These are phyloP conservation scores for Trichoderma semiorbis DNA, from an alignment of 2,329 filamentous ascomycete species.

Conservation along the genomic window DNA sequence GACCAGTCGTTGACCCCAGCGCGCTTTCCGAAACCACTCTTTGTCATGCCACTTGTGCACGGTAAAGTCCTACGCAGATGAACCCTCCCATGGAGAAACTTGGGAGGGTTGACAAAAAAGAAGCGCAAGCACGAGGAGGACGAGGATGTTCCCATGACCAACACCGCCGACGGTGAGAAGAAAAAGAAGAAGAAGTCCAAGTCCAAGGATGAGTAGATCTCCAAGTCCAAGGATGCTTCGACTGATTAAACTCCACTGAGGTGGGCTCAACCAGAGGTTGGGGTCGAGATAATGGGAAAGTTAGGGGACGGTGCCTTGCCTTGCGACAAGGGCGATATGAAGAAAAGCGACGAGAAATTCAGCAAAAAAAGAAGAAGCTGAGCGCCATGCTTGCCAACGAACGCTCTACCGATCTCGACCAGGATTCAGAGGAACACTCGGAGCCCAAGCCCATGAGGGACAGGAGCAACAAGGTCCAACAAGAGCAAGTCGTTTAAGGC, in stretches of 20 bases:
- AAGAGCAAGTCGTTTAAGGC: not conserved
- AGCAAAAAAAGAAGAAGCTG: not conserved
- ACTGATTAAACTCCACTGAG: slow-evolving; percentile 18
- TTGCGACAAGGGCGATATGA: not conserved
- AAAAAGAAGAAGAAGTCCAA: slow-evolving; percentile 52
- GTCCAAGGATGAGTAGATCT: slow-evolving; percentile 39
- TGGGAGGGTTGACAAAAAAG: too few relatives aligned
- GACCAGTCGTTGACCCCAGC: too few relatives aligned
- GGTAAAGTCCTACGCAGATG: not conserved
- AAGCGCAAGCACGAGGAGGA: slow-evolving; percentile 50
- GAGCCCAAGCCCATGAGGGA: slow-evolving; percentile 60
- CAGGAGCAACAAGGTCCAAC: slow-evolving; percentile 7
- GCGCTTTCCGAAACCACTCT: too few relatives aligned
- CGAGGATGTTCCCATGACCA: slow-evolving; percentile 35
- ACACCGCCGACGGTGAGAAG: slow-evolving; percentile 40
- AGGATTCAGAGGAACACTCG: not conserved
- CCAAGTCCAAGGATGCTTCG: slow-evolving; percentile 40
- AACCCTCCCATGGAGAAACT: too few relatives aligned
- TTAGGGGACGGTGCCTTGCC: not conserved
- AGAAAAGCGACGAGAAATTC: not conserved
- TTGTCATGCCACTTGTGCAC: not conserved
- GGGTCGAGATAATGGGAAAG: not conserved
- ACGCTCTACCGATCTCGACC: not conserved
- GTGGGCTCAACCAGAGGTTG: not conserved
- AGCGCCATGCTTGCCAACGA: not conserved